Base-by-base conservation (phyloP, 1,139 yeast genomes). In the Scheffersomyces titani region DNA sequence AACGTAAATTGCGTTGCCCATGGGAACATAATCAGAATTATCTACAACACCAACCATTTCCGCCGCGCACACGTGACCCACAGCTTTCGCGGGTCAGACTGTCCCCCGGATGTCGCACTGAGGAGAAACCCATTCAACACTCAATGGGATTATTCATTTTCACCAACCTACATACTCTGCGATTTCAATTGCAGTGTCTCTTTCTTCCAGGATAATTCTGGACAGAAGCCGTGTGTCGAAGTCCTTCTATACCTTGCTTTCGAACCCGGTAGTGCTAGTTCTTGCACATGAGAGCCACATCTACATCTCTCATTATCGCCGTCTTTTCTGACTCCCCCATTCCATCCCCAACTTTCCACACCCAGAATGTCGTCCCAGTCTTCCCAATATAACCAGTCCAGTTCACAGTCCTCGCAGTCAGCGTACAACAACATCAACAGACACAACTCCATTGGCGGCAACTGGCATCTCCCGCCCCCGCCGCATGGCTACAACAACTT, bases 381-480 rank as follows among this genome's bases (percentile, higher is more conserved):
- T 9, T 30, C 40, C 13, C 40, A 30, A 16, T 30, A 30, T 30
- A 30, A 30, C 16, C 40, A 30, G 40, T 30, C 40, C 40, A 30
- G 40, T 30, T 30, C 40, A 30, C 40, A 30, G 40, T 30, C 40
- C 16, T 30, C 40, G 16, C 40, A 30, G 16, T 30, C 40, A 16
- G 16, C 40, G 16, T 30, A 64, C 58, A 62, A 71, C 62, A 75
- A 74, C 61, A 66, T 62, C 64, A 71, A 68, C 63, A 66, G 81
- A 55, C 82, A 77, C 64, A 77, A 73, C 59, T 77, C 81, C 16
- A 70, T 77, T 46, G 82, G 82, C 13, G 81, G 81, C 6, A 76
- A 69, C 62, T 78, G 82, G 82, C 77, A 70, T 57, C 62, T 74
- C 56, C 75, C 74, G 19, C 74, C 74, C 3, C 72, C 70, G 30